Percentiles rank a stretch among this genome's conserved stretches.
These are phyloP conservation scores for Cucumis hystrix DNA, from an alignment of 306 rosid genomes.

Conservation along the genomic window DNA sequence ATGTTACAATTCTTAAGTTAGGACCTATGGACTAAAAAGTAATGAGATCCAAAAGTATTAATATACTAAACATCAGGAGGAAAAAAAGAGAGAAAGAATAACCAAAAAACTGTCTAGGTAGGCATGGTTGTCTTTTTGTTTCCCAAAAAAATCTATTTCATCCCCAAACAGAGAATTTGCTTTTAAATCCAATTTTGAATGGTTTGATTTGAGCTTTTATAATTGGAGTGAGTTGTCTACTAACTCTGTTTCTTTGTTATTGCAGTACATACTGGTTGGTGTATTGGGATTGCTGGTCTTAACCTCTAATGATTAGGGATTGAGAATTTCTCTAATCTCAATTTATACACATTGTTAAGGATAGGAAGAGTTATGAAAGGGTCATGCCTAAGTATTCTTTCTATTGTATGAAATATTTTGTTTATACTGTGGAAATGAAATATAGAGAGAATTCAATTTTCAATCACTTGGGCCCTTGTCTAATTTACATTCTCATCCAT, in stretches of 20 bases:
- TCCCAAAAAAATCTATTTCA: no score
- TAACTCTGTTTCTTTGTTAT: background rate
- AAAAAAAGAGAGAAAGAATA: no score
- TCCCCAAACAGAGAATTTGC: background rate
- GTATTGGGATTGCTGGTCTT: constrained; percentile 30
- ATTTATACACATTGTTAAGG: background rate
- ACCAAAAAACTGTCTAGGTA: background rate
- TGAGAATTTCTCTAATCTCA: background rate
- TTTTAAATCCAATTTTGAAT: background rate
- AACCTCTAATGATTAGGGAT: constrained; percentile 19
- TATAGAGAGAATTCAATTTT: background rate
- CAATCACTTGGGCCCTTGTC: background rate
- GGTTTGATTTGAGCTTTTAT: background rate
- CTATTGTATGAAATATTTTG: background rate
- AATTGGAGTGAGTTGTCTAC: background rate
- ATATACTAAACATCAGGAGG: no score
- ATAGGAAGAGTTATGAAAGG: background rate
- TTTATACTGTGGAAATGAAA: background rate
- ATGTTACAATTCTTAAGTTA: no score
- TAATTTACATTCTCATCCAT: background rate
- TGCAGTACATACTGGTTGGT: constrained; percentile 42
- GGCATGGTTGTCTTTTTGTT: background rate
- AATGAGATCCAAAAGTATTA: no score
- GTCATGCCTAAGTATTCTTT: background rate
- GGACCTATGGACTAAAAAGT: no score